Base-by-base conservation (phyloP, 257 asterid genomes). In the Catharanthus roseus region DNA sequence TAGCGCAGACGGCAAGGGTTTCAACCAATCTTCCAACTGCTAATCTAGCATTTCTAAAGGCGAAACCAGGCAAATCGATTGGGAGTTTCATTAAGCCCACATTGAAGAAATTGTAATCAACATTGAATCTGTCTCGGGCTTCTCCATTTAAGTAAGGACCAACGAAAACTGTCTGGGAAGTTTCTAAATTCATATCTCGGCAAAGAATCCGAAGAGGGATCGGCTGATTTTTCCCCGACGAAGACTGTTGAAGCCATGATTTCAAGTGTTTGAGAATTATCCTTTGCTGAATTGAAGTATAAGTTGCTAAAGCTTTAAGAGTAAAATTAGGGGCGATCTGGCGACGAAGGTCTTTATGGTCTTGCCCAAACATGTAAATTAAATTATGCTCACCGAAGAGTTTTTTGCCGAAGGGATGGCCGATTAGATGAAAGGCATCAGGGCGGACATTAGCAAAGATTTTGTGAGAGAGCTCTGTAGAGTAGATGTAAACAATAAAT, bases 401-500 rank as follows among this genome's bases (percentile, higher is more conserved):
- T 69, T 83, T 90, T 53, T 90, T 89, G 0, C 98, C 98, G 67
- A 93, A 89, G 18, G 97, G 97, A 28, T 90, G 97, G 39, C 96
- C 98, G 56, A 90, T 70, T 65, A 93, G 95, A 60, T 90, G 97
- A 77, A 93, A 93, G 68, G 92, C 97, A 63, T 93, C 98, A 6
- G 96, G 96, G 0, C 96, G 96, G 53, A 93, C 96, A 73, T 90
- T 93, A 72, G 95, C 63, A 69, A 93, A 93, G 78, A 93, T 70
- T 68, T 85, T 88, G 80, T 89, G 92, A 26, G 97, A 90, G 29
- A 85, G 85, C 24, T 93, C 96, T 28, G 96, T 44, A 53, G 92
- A 86, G 78, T 89, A 86, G 58, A 93, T 85, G 88, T 89, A 93
- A 57, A 93, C 72, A 36, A 93, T 89, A 80, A 86, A 93, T 38